Evolutionary conservation across 2,329 filamentous ascomycete genomes (phyloP).

Genomic region (Alternaria postmessia): DNA sequence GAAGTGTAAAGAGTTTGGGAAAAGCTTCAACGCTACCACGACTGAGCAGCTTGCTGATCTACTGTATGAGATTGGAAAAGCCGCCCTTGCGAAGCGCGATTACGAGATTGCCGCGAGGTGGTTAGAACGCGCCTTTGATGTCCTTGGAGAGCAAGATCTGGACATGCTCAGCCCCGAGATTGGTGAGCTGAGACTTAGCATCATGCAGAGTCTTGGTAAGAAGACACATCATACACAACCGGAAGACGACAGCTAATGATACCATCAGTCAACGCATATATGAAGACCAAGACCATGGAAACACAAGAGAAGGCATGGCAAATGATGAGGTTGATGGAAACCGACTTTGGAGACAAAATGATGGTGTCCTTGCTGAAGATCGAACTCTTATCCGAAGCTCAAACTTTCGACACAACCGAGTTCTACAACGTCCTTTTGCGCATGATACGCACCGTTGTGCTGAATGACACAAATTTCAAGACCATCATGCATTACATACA

Average conservation of each 20-base stretch:
- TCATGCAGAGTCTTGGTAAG: conserved; percentile 66
- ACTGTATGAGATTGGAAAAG: conserved; percentile 75
- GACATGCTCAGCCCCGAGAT: conserved; percentile 67
- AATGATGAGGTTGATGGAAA: conserved; percentile 68
- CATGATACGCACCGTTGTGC: conserved; percentile 67
- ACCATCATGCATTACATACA: conserved; percentile 72
- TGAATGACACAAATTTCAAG: conserved; percentile 71
- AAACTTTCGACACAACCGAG: conserved; percentile 46
- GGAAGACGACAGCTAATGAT: conserved; percentile 13
- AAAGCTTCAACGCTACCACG: conserved; percentile 57
- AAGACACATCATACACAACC: background rate
- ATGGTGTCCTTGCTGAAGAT: conserved; percentile 73
- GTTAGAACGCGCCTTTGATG: conserved; percentile 72
- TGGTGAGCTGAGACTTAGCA: conserved; percentile 69
- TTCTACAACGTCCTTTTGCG: conserved; percentile 63
- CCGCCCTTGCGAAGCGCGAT: conserved; percentile 62
- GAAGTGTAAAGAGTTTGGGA: conserved; percentile 59
- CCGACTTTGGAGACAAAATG: conserved; percentile 70
- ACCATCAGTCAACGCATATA: conserved; percentile 62
- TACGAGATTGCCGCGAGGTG: conserved; percentile 70
- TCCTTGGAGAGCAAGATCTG: conserved; percentile 64
- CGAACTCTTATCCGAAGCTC: conserved; percentile 66
- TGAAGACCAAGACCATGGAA: conserved; percentile 59
- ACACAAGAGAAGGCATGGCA: conserved; percentile 62
- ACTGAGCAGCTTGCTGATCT: conserved; percentile 72